Base-by-base conservation (phyloP, 1,284 basidiomycete genomes). In the Ustilago lituana region DNA sequence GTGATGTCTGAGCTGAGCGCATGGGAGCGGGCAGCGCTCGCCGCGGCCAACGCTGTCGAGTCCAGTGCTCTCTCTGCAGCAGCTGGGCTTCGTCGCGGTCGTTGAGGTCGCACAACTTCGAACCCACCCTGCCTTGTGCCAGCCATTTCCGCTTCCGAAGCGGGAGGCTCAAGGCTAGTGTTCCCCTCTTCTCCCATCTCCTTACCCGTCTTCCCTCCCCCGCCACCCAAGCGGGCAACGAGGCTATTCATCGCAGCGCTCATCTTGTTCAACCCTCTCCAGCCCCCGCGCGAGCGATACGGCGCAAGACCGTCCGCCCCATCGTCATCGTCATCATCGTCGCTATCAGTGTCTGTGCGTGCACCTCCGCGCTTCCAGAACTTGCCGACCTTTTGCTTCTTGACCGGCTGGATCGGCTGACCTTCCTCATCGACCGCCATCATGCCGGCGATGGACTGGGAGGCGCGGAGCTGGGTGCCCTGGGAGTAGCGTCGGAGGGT, bases 211-310 rank as follows among this genome's bases (percentile, higher is more conserved):
- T 41, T 48, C 11, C 57, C 52, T 20, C 35, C 49, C 26, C 40
- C 51, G 0, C 29, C 61, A 26, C 64, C 68, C 27, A 71, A 35
- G 5, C 55, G 58, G 14, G 50, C 48, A 20, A 51, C 46, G 22
- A 75, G 27, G 14, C 49, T 57, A 32, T 41, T 54, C 49, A 77
- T 58, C 26, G 73, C 73, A 0, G 67, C 71, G 17, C 46, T 56
- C 71, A 77, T 77, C 71, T 71, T 74, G 39, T 60, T 72, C 31
- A 74, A 38, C 8, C 75, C 75, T n/a, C 54, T 52, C 75, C 75
- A 77, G 8, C 61, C 56, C 11, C 71, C 71, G 5, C 60, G 62
- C 15, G 57, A 55, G 20, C 53, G 37, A 51, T 57, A 62, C 11
- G 53, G 41, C 14, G 41, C 53, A 11, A 29, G 19, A 8, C 44